These are phyloP conservation scores for Podospora pseudocomata DNA, from an alignment of 495 filamentous ascomycete genomes.

Conservation along the genomic window DNA sequence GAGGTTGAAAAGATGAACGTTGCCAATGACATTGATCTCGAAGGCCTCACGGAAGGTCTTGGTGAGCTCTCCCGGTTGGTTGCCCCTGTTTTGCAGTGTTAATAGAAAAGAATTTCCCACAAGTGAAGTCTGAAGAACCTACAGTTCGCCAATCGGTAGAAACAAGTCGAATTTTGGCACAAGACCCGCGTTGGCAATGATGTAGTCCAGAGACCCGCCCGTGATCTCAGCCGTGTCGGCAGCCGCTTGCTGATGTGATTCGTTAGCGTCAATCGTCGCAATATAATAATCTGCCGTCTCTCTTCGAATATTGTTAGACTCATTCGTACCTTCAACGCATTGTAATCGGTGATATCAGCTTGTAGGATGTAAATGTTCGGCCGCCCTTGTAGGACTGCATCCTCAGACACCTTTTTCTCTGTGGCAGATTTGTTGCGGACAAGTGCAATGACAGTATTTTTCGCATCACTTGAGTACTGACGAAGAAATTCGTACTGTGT, in stretches of 20 bases:
- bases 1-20: slow-evolving; percentile 50
- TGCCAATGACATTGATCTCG: slow-evolving; percentile 45
- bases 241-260: too few species aligned
- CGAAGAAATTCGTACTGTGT: slow-evolving; percentile 17
- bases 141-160: not conserved
- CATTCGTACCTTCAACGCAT: too few species aligned
- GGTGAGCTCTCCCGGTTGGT: slow-evolving; percentile 7
- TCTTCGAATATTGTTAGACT: too few species aligned
- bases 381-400: too few species aligned
- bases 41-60: slow-evolving; percentile 31
- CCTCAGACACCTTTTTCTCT: not conserved
- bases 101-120: not conserved
- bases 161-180: not conserved
- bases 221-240: too few species aligned
- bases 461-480: slow-evolving; percentile 21
- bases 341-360: too few species aligned
- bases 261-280: too few species aligned
- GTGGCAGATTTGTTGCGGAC: slow-evolving; percentile 17
- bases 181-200: not conserved
- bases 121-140: not conserved
- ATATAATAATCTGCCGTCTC: too few species aligned
- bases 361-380: too few species aligned
- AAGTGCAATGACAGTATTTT: slow-evolving; percentile 29
- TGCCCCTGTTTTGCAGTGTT: not conserved
- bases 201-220: slow-evolving; percentile 8